Conservation (phyloP, 106 monocot genomes). For the Dendrobium chrysotoxum region DNA sequence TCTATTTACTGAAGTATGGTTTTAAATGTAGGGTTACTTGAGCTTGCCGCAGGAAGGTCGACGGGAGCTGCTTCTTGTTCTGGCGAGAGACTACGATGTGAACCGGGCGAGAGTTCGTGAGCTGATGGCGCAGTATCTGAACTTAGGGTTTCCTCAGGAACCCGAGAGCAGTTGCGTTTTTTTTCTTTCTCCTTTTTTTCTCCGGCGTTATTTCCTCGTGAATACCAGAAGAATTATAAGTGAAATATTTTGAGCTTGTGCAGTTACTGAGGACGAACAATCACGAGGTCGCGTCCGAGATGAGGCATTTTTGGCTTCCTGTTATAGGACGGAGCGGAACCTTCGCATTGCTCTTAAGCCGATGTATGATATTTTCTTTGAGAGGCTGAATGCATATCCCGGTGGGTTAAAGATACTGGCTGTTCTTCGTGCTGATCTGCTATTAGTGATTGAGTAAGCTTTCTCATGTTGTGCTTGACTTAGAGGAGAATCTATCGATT, state of each 20-base stretch:
- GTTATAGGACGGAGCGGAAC: constrained; percentile 67
- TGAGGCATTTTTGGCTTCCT: constrained; percentile 23
- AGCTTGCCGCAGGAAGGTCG: constrained; percentile 35
- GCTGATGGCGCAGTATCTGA: constrained; percentile 72
- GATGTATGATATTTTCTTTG: constrained; percentile 52
- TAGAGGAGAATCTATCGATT: background rate
- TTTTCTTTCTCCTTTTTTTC: background rate
- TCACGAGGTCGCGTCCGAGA: constrained; percentile 19
- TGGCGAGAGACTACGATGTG: constrained; percentile 62
- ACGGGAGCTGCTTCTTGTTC: constrained; percentile 37
- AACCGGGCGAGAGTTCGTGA: constrained; percentile 48
- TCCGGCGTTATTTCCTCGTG: too few relatives aligned
- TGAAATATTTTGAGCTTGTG: background rate
- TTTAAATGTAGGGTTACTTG: constrained; percentile 36
- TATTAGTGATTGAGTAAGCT: constrained; percentile 44
- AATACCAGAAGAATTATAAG: background rate
- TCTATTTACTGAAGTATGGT: background rate
- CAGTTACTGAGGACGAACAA: constrained; percentile 1
- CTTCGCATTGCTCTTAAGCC: constrained; percentile 66
- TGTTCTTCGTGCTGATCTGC: constrained; percentile 70
- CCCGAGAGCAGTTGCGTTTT: background rate
- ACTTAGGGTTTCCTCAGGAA: constrained; percentile 23
- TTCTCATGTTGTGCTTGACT: background rate
- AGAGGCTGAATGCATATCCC: constrained; percentile 49
- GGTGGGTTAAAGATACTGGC: constrained; percentile 74